phyloP scores from a whole-genome alignment of 129 eudicot species.

The Pittosporum tobira region DNA sequence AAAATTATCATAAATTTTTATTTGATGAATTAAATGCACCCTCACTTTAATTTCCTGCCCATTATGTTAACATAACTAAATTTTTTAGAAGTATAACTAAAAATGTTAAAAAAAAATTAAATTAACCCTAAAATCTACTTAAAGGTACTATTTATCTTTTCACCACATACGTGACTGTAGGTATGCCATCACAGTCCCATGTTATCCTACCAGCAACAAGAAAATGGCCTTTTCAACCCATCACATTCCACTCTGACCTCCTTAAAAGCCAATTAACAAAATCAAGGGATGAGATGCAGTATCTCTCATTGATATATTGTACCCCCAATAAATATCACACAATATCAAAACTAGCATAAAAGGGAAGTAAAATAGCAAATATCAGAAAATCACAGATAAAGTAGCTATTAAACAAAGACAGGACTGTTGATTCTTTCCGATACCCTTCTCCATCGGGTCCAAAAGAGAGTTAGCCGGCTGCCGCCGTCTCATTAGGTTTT shows the following conservation, averaged over 20 bases:
- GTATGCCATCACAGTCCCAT: no score
- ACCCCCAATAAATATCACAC: slow-evolving; percentile 86
- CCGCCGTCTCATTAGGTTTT: slow-evolving; percentile 73
- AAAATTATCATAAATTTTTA: no score
- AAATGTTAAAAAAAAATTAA: no score
- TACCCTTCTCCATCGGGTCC: slow-evolving; percentile 59
- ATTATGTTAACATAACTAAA: no score
- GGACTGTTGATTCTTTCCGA: slow-evolving; percentile 33
- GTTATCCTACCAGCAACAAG: slow-evolving; percentile 89
- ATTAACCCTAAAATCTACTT: no score
- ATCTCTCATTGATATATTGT: slow-evolving; percentile 53
- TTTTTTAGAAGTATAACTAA: no score
- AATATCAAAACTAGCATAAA: slow-evolving; percentile 82
- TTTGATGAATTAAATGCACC: no score
- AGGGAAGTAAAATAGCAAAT: slow-evolving; percentile 60
- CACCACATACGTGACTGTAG: no score
- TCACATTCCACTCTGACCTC: slow-evolving; percentile 65
- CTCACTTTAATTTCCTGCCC: no score
- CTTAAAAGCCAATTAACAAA: slow-evolving; percentile 64
- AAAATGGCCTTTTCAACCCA: slow-evolving; percentile 86
- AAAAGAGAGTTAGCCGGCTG: slow-evolving; percentile 26
- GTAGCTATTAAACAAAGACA: slow-evolving; percentile 45
- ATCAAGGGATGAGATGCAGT: slow-evolving; percentile 67
- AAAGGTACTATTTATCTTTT: no score
- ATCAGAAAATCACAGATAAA: slow-evolving; percentile 50